Evolutionary conservation across 75 land plant genomes (phyloP).

Genomic region (Selaginella moellendorffii): DNA sequence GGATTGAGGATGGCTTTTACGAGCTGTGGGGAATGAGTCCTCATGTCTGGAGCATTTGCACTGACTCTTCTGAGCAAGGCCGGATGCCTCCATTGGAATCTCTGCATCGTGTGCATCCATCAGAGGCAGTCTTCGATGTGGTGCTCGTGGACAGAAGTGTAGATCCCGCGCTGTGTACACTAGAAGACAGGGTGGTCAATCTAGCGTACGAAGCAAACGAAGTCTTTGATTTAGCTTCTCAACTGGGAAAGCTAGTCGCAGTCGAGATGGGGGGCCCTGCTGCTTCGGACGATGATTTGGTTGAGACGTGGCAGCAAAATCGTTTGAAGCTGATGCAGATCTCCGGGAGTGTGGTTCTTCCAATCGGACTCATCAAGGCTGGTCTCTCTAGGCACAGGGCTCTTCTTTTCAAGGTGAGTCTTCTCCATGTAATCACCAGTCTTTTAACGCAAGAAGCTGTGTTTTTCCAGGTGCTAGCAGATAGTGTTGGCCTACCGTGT

Average conservation of each 20-base stretch:
- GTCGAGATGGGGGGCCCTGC: conserved; percentile 77
- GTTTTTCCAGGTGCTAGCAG: conserved; percentile 68
- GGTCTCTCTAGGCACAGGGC: conserved; percentile 95
- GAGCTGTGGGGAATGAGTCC: conserved; percentile 70
- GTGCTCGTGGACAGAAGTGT: conserved; percentile 58
- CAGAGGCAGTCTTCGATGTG: conserved; percentile 78
- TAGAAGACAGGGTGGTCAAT: conserved; percentile 49
- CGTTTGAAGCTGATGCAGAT: conserved; percentile 35
- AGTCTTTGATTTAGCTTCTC: conserved; percentile 6
- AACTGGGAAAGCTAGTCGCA: conserved; percentile 38
- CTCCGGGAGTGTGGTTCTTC: conserved; percentile 63
- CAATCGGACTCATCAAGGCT: conserved; percentile 61
- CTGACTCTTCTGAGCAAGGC: conserved; percentile 27
- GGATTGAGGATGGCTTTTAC: conserved; percentile 87
- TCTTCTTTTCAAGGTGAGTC: conserved; percentile 72
- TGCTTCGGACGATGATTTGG: conserved; percentile 48
- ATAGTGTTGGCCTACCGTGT: conserved; percentile 69
- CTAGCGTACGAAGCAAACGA: conserved; percentile 39
- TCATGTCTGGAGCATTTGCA: conserved; percentile 36
- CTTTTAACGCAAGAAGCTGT: not conserved
- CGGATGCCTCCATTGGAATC: conserved; percentile 81
- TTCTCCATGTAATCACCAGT: not conserved
- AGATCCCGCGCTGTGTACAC: conserved; percentile 47
- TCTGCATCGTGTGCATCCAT: conserved; percentile 43
- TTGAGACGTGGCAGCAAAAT: conserved; percentile 32